Base-by-base conservation (phyloP, 371 early-diverging fungal genomes). In the Apophysomyces variabilis region DNA sequence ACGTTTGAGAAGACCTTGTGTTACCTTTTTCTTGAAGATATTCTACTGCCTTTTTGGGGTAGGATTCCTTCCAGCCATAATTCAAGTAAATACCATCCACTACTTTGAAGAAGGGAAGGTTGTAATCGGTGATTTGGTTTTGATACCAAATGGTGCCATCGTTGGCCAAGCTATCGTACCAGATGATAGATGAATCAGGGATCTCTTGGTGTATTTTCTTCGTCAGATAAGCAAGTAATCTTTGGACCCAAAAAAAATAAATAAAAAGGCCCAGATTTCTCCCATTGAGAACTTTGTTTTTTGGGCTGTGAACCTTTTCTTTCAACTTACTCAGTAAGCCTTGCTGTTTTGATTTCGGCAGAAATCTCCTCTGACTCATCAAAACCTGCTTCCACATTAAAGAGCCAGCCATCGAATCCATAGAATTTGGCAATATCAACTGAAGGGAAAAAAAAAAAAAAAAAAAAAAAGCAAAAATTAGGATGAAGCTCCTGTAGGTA, bases 351-450 rank as follows among this genome's bases (percentile, higher is more conserved):
- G 44, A 32, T 61, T 32, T 58, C 54, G n/a, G 69, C 62, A 6
- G 45, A 45, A 11, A 66, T 61, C 0, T 73, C 70, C 14, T 72
- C 69, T 12, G 72, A 62, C 32, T 26, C 32, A 47, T 63, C 60
- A 16, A 90, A 76, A 12, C 71, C 74, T n/a, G 76, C 70, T 75
- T 89, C 91, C 50, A 90, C 83, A 57, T 89, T 89, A 45, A 90
- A 72, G 50, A 90, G 76, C 86, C 87, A 90, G 5, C 91, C 89
- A 66, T 89, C 90, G 75, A 90, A 90, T 18, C 76, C 72, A 67
- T 86, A 90, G 63, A 85, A 80, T 16, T 77, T 71, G 0, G 90
- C 88, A 54, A 90, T 59, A 7, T 79, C 82, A 4, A 90, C 89
- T 82, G 26, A 26, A 26, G 26, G 2, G n/a, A n/a, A n/a, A 26